These are phyloP conservation scores for Globisporangium takayamanum DNA, from an alignment of 352 stramenopile genomes.

Conservation along the genomic window DNA sequence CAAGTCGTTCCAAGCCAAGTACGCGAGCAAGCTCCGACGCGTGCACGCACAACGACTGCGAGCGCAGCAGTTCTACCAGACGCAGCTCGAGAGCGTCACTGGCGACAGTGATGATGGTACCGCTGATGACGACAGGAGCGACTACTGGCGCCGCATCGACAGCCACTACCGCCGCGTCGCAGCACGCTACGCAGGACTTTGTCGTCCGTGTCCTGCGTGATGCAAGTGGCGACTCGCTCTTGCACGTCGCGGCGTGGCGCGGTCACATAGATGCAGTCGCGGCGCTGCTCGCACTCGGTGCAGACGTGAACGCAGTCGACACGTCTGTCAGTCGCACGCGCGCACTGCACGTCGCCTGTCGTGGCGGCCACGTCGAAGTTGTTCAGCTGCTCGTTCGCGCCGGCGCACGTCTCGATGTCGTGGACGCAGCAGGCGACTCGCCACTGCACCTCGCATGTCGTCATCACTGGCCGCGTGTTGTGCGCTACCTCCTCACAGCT, in stretches of 20 bases:
- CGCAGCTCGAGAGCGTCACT: constrained; percentile 17
- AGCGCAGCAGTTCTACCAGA: constrained; percentile 22
- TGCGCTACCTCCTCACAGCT: constrained; percentile 37
- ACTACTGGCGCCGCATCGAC: constrained; percentile 21
- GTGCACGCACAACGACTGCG: constrained; percentile 17
- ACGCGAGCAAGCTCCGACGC: constrained; percentile 27
- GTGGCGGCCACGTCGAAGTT: constrained; percentile 30
- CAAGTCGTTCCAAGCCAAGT: constrained; percentile 27
- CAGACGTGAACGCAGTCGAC: constrained; percentile 44
- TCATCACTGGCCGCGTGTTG: constrained; percentile 28
- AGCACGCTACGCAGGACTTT: background rate
- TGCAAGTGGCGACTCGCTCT: constrained; percentile 34
- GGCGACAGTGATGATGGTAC: background rate
- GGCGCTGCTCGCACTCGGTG: constrained; percentile 21
- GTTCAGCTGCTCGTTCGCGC: constrained; percentile 29
- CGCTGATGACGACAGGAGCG: background rate
- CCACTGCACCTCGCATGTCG: constrained; percentile 50
- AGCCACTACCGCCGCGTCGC: constrained; percentile 7
- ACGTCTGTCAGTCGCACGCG: constrained; percentile 34
- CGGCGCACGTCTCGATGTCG: constrained; percentile 28
- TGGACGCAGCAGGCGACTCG: constrained; percentile 45
- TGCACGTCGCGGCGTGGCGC: constrained; percentile 50
- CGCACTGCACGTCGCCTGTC: constrained; percentile 52
- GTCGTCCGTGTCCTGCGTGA: constrained; percentile 5
- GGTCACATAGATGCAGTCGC: constrained; percentile 24